phyloP scores from a whole-genome alignment of 768 basidiomycete genomes.

The Infundibulicybe gibba region DNA sequence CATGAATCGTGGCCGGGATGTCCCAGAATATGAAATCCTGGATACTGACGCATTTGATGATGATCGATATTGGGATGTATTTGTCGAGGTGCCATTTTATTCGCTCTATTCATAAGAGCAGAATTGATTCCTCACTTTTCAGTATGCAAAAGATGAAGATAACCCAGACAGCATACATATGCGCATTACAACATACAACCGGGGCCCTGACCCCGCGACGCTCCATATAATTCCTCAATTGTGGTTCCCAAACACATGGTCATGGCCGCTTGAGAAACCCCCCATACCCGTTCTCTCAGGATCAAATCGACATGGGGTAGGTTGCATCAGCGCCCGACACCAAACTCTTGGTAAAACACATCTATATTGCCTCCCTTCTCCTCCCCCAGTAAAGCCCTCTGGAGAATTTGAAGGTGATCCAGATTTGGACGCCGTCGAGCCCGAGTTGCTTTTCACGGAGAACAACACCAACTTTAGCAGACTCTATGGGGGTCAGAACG shows the following conservation, averaged over 20 bases:
- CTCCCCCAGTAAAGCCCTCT: conserved; percentile 79
- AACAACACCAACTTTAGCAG: conserved; percentile 96
- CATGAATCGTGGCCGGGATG: conserved; percentile 75
- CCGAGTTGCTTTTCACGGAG: conserved; percentile 90
- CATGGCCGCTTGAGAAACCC: conserved; percentile 76
- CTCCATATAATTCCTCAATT: conserved; percentile 94
- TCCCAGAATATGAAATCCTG: conserved; percentile 88
- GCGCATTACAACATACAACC: conserved; percentile 94
- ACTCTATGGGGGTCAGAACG: conserved; percentile 86
- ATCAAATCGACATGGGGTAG: conserved; percentile 48
- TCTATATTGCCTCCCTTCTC: conserved; percentile 88
- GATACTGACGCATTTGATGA: conserved; percentile 92
- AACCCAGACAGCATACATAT: conserved; percentile 85
- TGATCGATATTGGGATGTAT: conserved; percentile 97
- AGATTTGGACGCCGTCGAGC: conserved; percentile 67
- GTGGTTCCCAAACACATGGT: conserved; percentile 99
- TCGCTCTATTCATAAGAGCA: neutral
- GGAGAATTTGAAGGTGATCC: conserved; percentile 63
- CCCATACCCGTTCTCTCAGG: conserved; percentile 59
- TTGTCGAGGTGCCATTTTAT: conserved; percentile 79
- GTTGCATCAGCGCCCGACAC: conserved; percentile 70
- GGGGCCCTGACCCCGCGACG: conserved; percentile 92
- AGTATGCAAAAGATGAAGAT: conserved; percentile 99
- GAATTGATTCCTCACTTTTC: conserved; percentile 5
- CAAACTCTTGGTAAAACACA: conserved; percentile 71